Evolutionary conservation across 164 flowering plant species (phyloP), one percentile per base, ranked within the genome.

Genomic region (Houttuynia cordata): DNA sequence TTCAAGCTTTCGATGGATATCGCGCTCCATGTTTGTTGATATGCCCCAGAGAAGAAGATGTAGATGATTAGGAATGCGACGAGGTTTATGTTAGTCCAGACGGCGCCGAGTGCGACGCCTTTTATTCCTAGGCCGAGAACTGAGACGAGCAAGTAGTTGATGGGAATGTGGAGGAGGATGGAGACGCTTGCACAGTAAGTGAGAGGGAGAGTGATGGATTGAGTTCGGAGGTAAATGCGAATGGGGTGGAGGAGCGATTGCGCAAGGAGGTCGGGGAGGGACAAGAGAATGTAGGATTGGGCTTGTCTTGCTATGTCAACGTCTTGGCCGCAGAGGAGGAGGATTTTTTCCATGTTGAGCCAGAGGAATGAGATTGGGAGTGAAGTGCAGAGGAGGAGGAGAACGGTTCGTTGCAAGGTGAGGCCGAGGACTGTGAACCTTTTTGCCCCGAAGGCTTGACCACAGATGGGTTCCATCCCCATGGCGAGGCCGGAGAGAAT

Each of bases 391-490:
- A 87, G 76, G 1, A 87, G 81, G 23, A 87, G 55, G 51, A 85
- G 80, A 7, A 79, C 60, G 0, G 87, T 79, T 59, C 78, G 76
- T 22, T 87, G 95, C 21, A 80, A 20, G 37, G 82, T 56, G n/a
- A 81, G 76, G 53, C 95, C 91, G 8, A 87, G 78, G 37, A 81
- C 79, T 37, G 73, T 76, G 72, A 62, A 71, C 56, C 70, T 73
- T 41, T 79, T 73, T 58, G 95, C 95, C 10, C 95, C 95, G 49
- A 76, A 85, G 53, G 91, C 89, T 53, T 87, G 95, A 1, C 87
- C 87, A 61, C 95, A 87, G 42, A 87, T 87, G 65, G 95, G 95
- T 65, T 87, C 95, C 95, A 87, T 87, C 0, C 95, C 95, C 76
- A 79, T 77, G 51, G 91, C 82, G 0, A 87, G 78, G 51, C 95